Evolutionary conservation across 2,329 filamentous ascomycete species (phyloP).

Genomic region (Trichoderma harzianum): DNA sequence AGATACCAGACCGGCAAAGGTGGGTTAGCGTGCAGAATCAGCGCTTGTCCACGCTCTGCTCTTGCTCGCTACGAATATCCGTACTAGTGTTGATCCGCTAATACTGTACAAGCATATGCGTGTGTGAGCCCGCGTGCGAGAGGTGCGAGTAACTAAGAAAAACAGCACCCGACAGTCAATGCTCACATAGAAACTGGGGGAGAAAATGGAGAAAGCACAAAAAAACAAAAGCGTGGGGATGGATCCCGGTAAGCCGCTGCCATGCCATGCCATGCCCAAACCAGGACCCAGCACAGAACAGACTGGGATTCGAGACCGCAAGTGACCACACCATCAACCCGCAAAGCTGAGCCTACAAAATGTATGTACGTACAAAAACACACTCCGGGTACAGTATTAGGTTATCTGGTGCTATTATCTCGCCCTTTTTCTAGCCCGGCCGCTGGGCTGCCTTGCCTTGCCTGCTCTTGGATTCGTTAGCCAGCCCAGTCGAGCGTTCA

Average conservation of each 20-base stretch:
- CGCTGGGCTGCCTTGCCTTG: neutral
- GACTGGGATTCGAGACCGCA: neutral
- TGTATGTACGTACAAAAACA: neutral
- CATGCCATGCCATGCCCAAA: slow-evolving; percentile 6
- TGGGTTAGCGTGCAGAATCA: neutral
- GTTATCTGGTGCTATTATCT: neutral
- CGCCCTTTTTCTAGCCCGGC: neutral
- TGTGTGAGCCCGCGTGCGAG: neutral
- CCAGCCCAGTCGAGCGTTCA: neutral
- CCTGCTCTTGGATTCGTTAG: neutral
- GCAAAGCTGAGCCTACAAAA: neutral
- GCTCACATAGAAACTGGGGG: neutral
- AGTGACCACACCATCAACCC: slow-evolving; percentile 11
- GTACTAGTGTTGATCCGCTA: neutral
- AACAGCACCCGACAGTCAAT: too few relatives aligned
- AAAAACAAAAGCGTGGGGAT: slow-evolving; percentile 8
- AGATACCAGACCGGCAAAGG: neutral
- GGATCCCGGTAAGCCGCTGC: slow-evolving; percentile 1
- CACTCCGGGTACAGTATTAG: neutral
- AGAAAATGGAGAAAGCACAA: neutral
- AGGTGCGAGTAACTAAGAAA: neutral
- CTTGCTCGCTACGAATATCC: neutral
- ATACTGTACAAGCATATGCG: too few relatives aligned
- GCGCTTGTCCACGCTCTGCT: neutral
- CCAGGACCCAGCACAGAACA: neutral